phyloP scores from a whole-genome alignment of 345 rosid species.

The Pistacia atlantica region DNA sequence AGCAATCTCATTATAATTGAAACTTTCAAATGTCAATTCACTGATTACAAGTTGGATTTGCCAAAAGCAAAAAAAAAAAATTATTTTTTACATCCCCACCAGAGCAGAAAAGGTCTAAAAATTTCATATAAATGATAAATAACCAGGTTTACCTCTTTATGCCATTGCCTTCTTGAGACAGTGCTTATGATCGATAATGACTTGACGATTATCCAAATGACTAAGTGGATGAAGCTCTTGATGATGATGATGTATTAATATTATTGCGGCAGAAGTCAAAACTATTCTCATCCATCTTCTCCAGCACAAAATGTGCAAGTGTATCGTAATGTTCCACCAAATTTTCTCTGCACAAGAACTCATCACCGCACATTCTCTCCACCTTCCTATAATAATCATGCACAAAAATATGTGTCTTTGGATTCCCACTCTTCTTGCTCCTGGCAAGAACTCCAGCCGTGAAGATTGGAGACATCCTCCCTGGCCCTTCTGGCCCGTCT shows the following conservation, averaged over 20 bases:
- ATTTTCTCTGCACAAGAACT: slow-evolving; percentile 86
- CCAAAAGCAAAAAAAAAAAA: slow-evolving; percentile 2
- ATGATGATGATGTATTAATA: slow-evolving; percentile 25
- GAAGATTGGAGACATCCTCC: slow-evolving; percentile 89
- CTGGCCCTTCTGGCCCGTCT: slow-evolving; percentile 65
- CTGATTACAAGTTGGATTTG: slow-evolving; percentile 5
- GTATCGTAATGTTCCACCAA: slow-evolving; percentile 60
- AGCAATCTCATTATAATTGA: slow-evolving; percentile 10
- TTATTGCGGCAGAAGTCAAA: slow-evolving; percentile 54
- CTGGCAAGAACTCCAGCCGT: slow-evolving; percentile 91
- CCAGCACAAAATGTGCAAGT: slow-evolving; percentile 90
- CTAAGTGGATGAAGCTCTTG: slow-evolving; percentile 14
- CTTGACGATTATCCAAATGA: neutral
- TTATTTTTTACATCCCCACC: slow-evolving; percentile 24
- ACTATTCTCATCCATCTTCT: slow-evolving; percentile 68
- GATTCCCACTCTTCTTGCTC: slow-evolving; percentile 74
- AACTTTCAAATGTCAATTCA: slow-evolving; percentile 9
- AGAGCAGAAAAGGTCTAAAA: slow-evolving; percentile 6
- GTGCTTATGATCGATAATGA: neutral
- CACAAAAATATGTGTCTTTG: slow-evolving; percentile 78
- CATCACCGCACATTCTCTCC: slow-evolving; percentile 77
- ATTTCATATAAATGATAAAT: slow-evolving; percentile 18
- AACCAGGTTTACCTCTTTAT: slow-evolving; percentile 12
- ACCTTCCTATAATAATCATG: slow-evolving; percentile 85
- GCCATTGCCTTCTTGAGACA: neutral